Percentiles rank a stretch among this genome's conserved stretches.
Evolutionary conservation across 73 alveolate species (phyloP).

Genomic region (Tetrahymena borealis): DNA sequence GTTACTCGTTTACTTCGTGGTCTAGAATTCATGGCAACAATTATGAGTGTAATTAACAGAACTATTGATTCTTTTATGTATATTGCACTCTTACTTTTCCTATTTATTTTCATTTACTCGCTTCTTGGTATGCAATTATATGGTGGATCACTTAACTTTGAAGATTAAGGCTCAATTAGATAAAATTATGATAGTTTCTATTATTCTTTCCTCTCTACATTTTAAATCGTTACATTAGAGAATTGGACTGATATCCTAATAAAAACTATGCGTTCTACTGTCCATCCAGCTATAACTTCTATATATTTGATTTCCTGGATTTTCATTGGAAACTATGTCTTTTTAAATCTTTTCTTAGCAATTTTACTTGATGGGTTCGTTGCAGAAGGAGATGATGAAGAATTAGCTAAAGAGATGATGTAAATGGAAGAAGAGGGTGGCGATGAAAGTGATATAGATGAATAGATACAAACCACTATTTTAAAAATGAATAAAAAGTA

Average conservation of each 20-base stretch:
- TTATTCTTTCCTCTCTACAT: slow-evolving; percentile 75
- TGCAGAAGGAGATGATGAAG: slow-evolving; percentile 48
- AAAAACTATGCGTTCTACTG: slow-evolving; percentile 52
- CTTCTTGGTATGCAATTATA: slow-evolving; percentile 91
- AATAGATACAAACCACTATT: no score
- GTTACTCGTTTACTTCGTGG: slow-evolving; percentile 85
- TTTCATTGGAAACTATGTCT: slow-evolving; percentile 85
- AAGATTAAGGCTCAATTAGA: slow-evolving; percentile 47
- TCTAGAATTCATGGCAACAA: slow-evolving; percentile 74
- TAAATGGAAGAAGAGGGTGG: neutral
- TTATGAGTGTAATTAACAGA: slow-evolving; percentile 73
- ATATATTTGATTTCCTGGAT: slow-evolving; percentile 86
- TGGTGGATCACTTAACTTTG: slow-evolving; percentile 68
- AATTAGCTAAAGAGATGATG: neutral
- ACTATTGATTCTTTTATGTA: slow-evolving; percentile 74
- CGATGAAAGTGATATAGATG: neutral
- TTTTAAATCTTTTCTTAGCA: slow-evolving; percentile 89
- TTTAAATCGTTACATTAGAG: slow-evolving; percentile 82
- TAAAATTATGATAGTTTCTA: slow-evolving; percentile 79
- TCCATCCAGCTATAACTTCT: slow-evolving; percentile 41
- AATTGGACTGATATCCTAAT: slow-evolving; percentile 82
- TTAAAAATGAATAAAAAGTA: neutral
- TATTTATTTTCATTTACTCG: slow-evolving; percentile 84
- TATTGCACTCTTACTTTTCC: slow-evolving; percentile 68
- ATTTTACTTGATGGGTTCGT: slow-evolving; percentile 86